Percentiles rank a stretch among this genome's conserved stretches.
These are phyloP conservation scores for Epichloe sibirici DNA, from an alignment of 2,329 filamentous ascomycete genomes.

Conservation along the genomic window DNA sequence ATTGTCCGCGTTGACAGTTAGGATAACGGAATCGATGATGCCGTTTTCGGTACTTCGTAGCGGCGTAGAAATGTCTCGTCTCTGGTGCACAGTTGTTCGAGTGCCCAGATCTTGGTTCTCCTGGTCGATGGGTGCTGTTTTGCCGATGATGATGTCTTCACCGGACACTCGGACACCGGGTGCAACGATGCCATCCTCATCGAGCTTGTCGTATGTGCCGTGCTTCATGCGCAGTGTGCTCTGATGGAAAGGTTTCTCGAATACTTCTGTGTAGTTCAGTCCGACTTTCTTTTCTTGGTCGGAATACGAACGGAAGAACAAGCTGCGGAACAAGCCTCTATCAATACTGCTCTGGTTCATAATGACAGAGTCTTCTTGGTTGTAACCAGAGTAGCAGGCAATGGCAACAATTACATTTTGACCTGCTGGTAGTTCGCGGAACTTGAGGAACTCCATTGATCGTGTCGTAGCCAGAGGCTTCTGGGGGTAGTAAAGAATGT, in stretches of 20 bases:
- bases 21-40: conserved; percentile 84
- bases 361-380: conserved; percentile 99
- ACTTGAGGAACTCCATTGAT: conserved; percentile 98
- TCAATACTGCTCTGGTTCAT: conserved; percentile 99
- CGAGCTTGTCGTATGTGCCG: conserved; percentile 93
- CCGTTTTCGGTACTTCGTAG: conserved; percentile 92
- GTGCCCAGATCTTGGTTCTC: conserved; percentile 92
- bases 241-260: conserved; percentile 84
- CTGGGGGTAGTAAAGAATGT: conserved; percentile 97
- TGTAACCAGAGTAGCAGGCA: conserved; percentile 94
- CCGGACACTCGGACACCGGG: conserved; percentile 91
- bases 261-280: conserved; percentile 82
- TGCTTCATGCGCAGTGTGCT: conserved; percentile 90
- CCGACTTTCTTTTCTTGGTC: conserved; percentile 95
- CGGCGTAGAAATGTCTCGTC: conserved; percentile 91
- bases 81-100: conserved; percentile 77
- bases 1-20: conserved; percentile 91
- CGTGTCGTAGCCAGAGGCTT: conserved; percentile 92
- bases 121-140: conserved; percentile 87
- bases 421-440: conserved; percentile 89
- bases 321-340: conserved; percentile 87
- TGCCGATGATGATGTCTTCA: conserved; percentile 98
- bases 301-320: conserved; percentile 96
- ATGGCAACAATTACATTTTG: conserved; percentile 99
- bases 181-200: conserved; percentile 88